Evolutionary conservation across 441 rosid genomes (phyloP), one percentile per base, ranked within the genome.

Genomic region (Euphorbia celastroides): DNA sequence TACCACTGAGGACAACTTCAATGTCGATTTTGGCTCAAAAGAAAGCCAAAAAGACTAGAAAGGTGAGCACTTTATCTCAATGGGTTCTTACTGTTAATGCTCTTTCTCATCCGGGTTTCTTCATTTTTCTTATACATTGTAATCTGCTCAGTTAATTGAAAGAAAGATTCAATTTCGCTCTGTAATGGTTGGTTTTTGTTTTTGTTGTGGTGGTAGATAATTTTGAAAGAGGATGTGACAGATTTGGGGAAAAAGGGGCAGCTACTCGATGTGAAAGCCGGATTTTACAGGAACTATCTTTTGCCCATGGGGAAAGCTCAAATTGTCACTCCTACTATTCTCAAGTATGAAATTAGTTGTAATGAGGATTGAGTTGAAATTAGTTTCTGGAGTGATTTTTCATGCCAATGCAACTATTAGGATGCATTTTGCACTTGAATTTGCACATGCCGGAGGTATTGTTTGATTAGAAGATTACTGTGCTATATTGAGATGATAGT

Each of bases 201-300:
- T 20, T 57, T 71, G 31, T 54, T 67, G 13, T 67, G 70, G 19
- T 69, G 66, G 5, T 80, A 93, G 97, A 84, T 90, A 55, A 80
- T 93, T 54, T 75, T 93, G 94, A 90, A 88, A 79, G 97, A 90
- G 77, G 96, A 93, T 70, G 88, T 84, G 75, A 62, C 66, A 1
- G 51, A 78, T 52, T 79, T 88, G 84, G 98, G 97, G 17, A 88
- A 84, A 78, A 85, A 80, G 73, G 96, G 97, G 62, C 82, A 88
- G 65, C 76, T 93, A 30, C 62, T 88, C 38, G 88, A 90, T 70
- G 97, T 93, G 71, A 90, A 79, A 74, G 89, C 93, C n/a, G 96
- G 98, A 2, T 93, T 62, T 75, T 90, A 82, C 79, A 86, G 96
- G 82, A 93, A 90, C 82, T 93, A 57, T 79, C 88, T 93, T 46